Conservation (phyloP, 768 basidiomycete species). For the Amanita rubescens region DNA sequence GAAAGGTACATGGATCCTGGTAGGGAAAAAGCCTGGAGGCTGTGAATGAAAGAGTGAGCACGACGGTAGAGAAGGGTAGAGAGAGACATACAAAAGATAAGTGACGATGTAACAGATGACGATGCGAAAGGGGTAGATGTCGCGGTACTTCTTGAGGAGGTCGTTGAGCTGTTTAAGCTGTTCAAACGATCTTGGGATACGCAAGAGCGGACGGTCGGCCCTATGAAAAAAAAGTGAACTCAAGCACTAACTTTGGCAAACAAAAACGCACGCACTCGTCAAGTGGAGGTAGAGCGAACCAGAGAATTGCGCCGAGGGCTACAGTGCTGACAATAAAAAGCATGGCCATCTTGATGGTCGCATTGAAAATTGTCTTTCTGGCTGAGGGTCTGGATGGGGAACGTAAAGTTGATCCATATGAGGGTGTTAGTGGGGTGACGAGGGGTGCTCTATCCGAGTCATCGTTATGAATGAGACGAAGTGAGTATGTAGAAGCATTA, state of each 20-base stretch:
- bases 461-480: constrained; percentile 43
- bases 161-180: constrained; percentile 81
- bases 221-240: constrained; percentile 29
- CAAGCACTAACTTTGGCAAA: background rate
- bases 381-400: constrained; percentile 35
- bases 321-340: constrained; percentile 67
- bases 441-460: constrained; percentile 36
- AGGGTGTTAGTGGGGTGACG: constrained; percentile 33
- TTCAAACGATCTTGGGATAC: constrained; percentile 82
- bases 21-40: constrained; percentile 92
- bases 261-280: constrained; percentile 51
- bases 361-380: constrained; percentile 62
- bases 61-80: background rate
- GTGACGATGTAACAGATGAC: constrained; percentile 82
- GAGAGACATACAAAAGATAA: constrained; percentile 77
- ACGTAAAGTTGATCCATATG: constrained; percentile 47
- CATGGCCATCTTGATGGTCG: constrained; percentile 75
- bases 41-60: constrained; percentile 26
- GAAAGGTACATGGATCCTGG: constrained; percentile 98
- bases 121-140: constrained; percentile 80
- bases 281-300: constrained; percentile 71
- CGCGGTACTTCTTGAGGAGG: constrained; percentile 87
- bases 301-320: constrained; percentile 71
- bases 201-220: constrained; percentile 66
- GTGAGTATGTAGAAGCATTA: constrained; percentile 47